Conservation (phyloP, 768 basidiomycete species). For the Auriscalpium microsporum region DNA sequence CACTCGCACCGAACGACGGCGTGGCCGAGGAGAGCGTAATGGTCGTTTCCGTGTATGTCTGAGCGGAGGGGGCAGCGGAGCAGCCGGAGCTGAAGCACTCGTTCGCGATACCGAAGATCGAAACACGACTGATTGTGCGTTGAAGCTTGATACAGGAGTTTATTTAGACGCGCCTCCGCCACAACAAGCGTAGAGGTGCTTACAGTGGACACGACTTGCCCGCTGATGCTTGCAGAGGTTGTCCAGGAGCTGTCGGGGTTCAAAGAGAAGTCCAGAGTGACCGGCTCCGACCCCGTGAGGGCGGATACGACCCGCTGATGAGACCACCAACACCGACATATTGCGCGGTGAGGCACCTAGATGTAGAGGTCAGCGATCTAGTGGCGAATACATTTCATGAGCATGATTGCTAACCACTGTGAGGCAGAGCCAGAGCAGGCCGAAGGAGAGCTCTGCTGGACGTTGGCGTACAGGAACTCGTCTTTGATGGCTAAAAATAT, state of each 20-base stretch:
- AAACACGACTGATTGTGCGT: neutral
- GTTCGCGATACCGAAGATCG: neutral
- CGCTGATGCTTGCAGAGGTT: neutral
- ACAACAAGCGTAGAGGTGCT: no score
- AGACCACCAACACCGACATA: neutral
- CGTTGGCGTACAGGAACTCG: neutral
- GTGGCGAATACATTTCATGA: neutral
- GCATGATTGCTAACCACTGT: neutral
- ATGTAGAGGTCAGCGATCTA: neutral
- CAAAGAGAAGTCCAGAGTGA: neutral
- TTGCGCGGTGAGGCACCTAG: neutral
- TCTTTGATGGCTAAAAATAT: neutral
- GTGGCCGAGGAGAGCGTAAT: neutral
- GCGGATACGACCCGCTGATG: neutral
- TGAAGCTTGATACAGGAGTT: neutral
- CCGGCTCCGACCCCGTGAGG: neutral
- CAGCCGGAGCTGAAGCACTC: neutral
- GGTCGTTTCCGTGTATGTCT: neutral
- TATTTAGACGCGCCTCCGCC: no score
- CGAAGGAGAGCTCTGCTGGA: neutral
- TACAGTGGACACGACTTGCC: neutral
- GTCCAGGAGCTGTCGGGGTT: neutral
- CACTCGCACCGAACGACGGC: neutral
- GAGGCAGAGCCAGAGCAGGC: neutral
- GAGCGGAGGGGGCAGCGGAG: neutral